Evolutionary conservation across 1,139 yeast genomes (phyloP).

Genomic region (Magnusiomyces paraingens): DNA sequence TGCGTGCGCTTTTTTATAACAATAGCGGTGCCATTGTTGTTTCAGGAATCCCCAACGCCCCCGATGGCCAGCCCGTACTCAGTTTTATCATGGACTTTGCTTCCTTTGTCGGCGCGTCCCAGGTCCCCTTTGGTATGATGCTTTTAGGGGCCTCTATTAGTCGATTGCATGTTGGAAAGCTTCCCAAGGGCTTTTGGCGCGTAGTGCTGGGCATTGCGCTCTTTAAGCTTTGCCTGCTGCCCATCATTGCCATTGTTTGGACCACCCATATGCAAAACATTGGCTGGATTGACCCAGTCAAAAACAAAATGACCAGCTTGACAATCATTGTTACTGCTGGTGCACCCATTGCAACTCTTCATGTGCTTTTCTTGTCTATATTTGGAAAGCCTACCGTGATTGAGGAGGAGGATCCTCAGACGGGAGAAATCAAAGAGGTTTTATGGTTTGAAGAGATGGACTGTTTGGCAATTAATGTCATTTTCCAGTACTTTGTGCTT

Average conservation of each 20-base stretch:
- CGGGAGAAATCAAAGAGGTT: neutral
- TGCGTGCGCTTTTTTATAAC: slow-evolving; percentile 59
- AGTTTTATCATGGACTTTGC: slow-evolving; percentile 79
- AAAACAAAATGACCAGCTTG: slow-evolving; percentile 56
- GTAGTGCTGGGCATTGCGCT: slow-evolving; percentile 42
- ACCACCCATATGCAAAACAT: slow-evolving; percentile 41
- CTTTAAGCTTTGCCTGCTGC: slow-evolving; percentile 48
- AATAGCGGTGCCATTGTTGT: slow-evolving; percentile 12
- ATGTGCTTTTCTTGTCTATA: slow-evolving; percentile 78
- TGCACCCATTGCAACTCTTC: slow-evolving; percentile 79
- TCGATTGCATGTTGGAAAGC: slow-evolving; percentile 50
- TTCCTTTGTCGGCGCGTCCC: slow-evolving; percentile 73
- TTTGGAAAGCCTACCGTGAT: slow-evolving; percentile 55
- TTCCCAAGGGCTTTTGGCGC: slow-evolving; percentile 71
- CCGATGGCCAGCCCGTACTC: slow-evolving; percentile 76
- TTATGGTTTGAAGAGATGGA: slow-evolving; percentile 55
- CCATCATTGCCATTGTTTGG: slow-evolving; percentile 58
- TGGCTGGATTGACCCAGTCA: slow-evolving; percentile 41
- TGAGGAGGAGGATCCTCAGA: slow-evolving; percentile 13
- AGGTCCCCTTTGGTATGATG: slow-evolving; percentile 80
- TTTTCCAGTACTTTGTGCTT: slow-evolving; percentile 59
- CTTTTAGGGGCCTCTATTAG: slow-evolving; percentile 84
- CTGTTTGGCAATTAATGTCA: slow-evolving; percentile 65
- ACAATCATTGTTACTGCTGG: slow-evolving; percentile 72
- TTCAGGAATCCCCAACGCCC: slow-evolving; percentile 52